Base-by-base conservation (phyloP, 2,329 filamentous ascomycete species). In the Microsporum ferrugineum region DNA sequence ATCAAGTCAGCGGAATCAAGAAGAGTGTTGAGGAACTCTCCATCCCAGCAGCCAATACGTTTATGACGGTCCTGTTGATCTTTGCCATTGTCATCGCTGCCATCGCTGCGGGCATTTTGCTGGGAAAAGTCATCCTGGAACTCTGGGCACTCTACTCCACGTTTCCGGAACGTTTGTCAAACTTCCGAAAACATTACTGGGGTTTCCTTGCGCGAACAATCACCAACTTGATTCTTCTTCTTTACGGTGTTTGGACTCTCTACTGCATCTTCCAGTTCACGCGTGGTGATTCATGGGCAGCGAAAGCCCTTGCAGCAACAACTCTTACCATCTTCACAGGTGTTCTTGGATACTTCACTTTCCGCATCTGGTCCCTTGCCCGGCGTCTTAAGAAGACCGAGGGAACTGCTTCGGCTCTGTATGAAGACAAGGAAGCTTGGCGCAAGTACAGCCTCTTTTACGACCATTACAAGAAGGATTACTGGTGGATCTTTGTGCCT, bases 251-350 rank as follows among this genome's bases (percentile, higher is more conserved):
- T 63, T 97, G 94, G 94, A 89, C 91, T 0, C 78, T 97, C 49
- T 97, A 96, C 76, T 97, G 92, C 73, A 83, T 99, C 64, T 97
- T 92, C 74, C 94, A 99, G 71, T 96, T 97, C 75, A 94, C 88
- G 0, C 83, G 86, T 47, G 91, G 92, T 62, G 94, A 97, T 74
- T 97, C 92, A 0, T 96, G 91, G 91, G 90, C 88, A 5, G 91
- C 91, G 53, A 94, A 95, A 73, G 67, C 82, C 0, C 84, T 97
- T 31, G 94, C 94, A 14, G 92, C 81, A 63, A 77, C 95, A 17
- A 96, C 91, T 0, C 81, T 97, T 1, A 84, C 74, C 1, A 69
- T 91, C 3, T 97, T 97, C 71, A 96, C 92, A 0, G 84, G 75
- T 14, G 74, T 96, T 41, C 78, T 99, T n/a, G 82, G 71, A 5